Conservation (phyloP, 768 basidiomycete genomes). For the Mycena floridula region DNA sequence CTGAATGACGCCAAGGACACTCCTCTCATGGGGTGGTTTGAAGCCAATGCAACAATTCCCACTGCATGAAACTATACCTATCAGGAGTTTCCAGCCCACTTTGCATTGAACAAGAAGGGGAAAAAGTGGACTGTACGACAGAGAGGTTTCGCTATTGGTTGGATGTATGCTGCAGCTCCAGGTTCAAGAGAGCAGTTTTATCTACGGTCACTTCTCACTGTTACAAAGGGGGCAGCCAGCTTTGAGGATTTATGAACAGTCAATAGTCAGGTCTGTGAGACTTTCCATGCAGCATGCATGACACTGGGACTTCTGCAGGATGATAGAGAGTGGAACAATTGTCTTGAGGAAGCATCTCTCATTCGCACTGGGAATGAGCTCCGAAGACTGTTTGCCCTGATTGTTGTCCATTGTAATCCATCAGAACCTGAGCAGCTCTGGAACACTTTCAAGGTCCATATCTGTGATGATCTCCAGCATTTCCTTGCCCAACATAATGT, state of each 20-base stretch:
- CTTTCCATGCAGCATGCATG: not conserved
- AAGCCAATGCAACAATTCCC: not conserved
- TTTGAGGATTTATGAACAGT: constrained; percentile 17
- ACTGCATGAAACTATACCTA: constrained; percentile 18
- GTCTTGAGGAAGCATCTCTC: too few species aligned
- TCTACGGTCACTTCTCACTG: constrained; percentile 31
- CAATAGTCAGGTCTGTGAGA: constrained; percentile 6
- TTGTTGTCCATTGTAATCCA: too few species aligned
- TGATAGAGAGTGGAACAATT: too few species aligned
- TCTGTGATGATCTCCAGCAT: too few species aligned
- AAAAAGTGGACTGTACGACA: constrained; percentile 16
- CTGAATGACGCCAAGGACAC: too few species aligned
- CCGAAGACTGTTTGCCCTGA: too few species aligned
- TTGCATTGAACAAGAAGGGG: constrained; percentile 16
- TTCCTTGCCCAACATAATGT: too few species aligned
- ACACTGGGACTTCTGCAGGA: too few species aligned
- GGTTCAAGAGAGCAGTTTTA: constrained; percentile 33
- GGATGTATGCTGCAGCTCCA: constrained; percentile 27
- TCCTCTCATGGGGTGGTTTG: too few species aligned
- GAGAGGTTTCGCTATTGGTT: constrained; percentile 18
- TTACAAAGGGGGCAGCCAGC: constrained; percentile 27
- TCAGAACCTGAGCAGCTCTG: too few species aligned
- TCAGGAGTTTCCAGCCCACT: constrained; percentile 25
- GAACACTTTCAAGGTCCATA: too few species aligned
- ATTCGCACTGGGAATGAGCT: too few species aligned